Percentiles rank a stretch among this genome's conserved stretches.
These are phyloP conservation scores for Phytopythium oedochilum DNA, from an alignment of 352 stramenopile genomes.

Conservation along the genomic window DNA sequence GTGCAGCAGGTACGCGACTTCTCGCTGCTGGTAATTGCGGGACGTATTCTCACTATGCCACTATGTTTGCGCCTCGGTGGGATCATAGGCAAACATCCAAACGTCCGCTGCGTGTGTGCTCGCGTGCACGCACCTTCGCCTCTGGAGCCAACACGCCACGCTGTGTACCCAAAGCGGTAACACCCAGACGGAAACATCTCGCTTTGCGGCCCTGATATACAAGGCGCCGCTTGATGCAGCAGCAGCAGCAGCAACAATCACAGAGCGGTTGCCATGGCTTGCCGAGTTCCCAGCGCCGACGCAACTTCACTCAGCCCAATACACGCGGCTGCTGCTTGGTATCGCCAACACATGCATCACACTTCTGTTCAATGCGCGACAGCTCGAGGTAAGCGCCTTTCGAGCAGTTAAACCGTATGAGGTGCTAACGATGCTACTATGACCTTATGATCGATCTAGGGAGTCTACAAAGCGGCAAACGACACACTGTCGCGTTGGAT, in stretches of 20 bases:
- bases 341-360: slow-evolving; percentile 32
- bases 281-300: slow-evolving; percentile 39
- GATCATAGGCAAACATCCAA: not conserved
- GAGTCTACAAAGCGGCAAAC: slow-evolving; percentile 6
- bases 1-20: slow-evolving; percentile 23
- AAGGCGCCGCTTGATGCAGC: not conserved
- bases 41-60: too few relatives aligned
- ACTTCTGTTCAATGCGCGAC: slow-evolving; percentile 22
- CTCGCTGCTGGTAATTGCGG: too few relatives aligned
- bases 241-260: not conserved
- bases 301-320: slow-evolving; percentile 34
- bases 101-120: slow-evolving; percentile 29
- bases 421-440: too few relatives aligned
- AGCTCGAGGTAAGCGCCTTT: slow-evolving; percentile 22
- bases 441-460: not conserved
- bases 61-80: not conserved
- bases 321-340: slow-evolving; percentile 42
- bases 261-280: not conserved
- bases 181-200: not conserved
- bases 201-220: not conserved
- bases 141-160: slow-evolving; percentile 37
- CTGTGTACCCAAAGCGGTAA: slow-evolving; percentile 9
- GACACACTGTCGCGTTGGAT: slow-evolving; percentile 45
- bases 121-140: slow-evolving; percentile 39
- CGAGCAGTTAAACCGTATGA: not conserved